Base-by-base conservation (phyloP, 331 rosid genomes). In the Spiraea crenata region DNA sequence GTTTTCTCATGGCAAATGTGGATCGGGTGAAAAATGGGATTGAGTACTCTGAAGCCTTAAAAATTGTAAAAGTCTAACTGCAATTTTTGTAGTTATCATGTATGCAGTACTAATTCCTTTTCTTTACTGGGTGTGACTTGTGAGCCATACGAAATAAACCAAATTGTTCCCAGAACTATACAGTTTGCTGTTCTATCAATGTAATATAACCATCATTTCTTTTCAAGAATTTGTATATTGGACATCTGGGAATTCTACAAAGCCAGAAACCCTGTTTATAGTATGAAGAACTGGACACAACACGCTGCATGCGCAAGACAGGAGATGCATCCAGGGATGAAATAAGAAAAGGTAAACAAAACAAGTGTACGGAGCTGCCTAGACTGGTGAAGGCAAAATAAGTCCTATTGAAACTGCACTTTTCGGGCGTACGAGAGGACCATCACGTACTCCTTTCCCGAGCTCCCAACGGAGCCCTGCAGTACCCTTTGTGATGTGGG, bases 401-500 rank as follows among this genome's bases (percentile, higher is more conserved):
- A 15, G 37, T 51, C 47, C 2, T 25, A 37, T 2, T 41, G 52
- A 51, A 7, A 35, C 17, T 57, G 64, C 65, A 66, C 57, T 69
- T 74, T 85, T 72, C 82, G 79, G 61, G 78, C 7, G 7, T 90
- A 90, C 0, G 85, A 76, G 57, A 90, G 87, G 64, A 80, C 84
- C 97, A 88, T 81, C 31, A 90, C 80, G 64, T 72, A 83, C 17
- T 90, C 87, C 85, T 84, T 59, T 13, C 87, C 95, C 0, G 90
- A 82, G 80, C 80, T 77, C 63, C 95, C 95, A 41, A 55, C 72
- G 15, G 71, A 16, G 20, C 89, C 9, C 20, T 60, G 44, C 70
- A 85, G 1, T 0, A 25, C 76, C 34, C 0, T 71, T 60, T 72
- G 83, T 46, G 74, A 62, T 3, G 16, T 40, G n/a, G 90, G 80